Evolutionary conservation across 306 rosid species (phyloP).

Genomic region (Fragaria vesca): DNA sequence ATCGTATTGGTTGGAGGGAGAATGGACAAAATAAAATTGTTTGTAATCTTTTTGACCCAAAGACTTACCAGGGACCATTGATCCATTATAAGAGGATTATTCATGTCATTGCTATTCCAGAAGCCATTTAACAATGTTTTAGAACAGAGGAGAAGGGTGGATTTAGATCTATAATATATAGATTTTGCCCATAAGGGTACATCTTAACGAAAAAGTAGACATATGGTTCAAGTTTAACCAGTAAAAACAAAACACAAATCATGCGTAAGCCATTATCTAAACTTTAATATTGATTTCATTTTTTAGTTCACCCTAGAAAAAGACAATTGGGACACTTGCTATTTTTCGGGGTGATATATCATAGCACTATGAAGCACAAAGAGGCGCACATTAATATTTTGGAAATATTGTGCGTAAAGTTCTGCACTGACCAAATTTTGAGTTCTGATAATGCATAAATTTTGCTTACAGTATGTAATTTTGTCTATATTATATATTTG

Average conservation of each 20-base stretch:
- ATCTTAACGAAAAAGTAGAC: neutral
- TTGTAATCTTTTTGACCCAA: neutral
- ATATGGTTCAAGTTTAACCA: conserved; percentile 3
- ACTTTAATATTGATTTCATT: neutral
- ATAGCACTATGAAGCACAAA: neutral
- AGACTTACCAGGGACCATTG: neutral
- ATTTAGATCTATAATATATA: neutral
- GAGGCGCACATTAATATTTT: neutral
- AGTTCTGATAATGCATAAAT: neutral
- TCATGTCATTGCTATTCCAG: neutral
- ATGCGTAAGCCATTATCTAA: neutral
- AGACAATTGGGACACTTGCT: neutral
- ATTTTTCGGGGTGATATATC: conserved; percentile 1
- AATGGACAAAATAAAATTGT: neutral
- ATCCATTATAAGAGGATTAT: neutral
- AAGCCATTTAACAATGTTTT: neutral
- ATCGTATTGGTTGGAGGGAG: neutral
- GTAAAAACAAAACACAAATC: neutral
- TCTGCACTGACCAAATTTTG: conserved; percentile 3
- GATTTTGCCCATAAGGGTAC: neutral
- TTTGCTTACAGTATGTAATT: too few species aligned
- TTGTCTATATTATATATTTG: neutral
- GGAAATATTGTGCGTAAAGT: neutral
- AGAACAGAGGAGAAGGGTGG: conserved; percentile 2
- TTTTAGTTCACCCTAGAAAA: neutral